phyloP scores from a whole-genome alignment of 2,329 filamentous ascomycete species.

The Trichoderma brevicompactum region DNA sequence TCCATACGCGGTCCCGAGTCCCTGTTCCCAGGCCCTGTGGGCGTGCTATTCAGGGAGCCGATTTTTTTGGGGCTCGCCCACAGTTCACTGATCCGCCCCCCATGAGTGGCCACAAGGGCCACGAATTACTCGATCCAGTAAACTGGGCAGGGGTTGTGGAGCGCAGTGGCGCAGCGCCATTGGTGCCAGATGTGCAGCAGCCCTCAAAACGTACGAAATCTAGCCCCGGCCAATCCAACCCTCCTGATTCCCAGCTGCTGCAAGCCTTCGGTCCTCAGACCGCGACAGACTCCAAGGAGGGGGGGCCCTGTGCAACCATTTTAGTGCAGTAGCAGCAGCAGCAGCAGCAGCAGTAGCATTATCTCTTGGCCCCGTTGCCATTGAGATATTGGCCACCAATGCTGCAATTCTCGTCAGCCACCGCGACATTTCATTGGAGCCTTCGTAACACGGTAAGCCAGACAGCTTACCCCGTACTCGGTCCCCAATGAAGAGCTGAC shows the following conservation, averaged over 20 bases:
- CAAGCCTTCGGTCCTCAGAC: constrained; percentile 15
- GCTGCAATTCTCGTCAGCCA: background rate
- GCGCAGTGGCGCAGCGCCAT: constrained; percentile 9
- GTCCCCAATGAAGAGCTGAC: too few relatives aligned
- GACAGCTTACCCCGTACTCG: constrained; percentile 10
- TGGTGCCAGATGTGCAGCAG: background rate
- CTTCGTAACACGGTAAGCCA: constrained; percentile 3
- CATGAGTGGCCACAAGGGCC: constrained; percentile 1
- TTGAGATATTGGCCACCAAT: constrained; percentile 5
- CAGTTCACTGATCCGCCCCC: too few relatives aligned
- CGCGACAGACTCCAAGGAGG: background rate
- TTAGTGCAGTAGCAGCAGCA: constrained; percentile 1
- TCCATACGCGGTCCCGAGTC: background rate
- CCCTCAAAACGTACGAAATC: background rate
- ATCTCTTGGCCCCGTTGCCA: background rate
- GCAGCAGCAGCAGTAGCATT: constrained; percentile 10
- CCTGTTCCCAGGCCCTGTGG: background rate
- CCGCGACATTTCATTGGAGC: background rate
- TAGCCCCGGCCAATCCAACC: constrained; percentile 11
- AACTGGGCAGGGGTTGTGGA: constrained; percentile 18
- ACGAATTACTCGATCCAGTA: constrained; percentile 10
- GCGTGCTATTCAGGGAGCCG: background rate
- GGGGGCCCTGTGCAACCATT: constrained; percentile 3
- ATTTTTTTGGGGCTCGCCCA: background rate
- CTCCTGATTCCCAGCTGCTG: constrained; percentile 16